These are phyloP conservation scores for Gyrodon lividus DNA, from an alignment of 768 basidiomycete genomes.

Conservation along the genomic window DNA sequence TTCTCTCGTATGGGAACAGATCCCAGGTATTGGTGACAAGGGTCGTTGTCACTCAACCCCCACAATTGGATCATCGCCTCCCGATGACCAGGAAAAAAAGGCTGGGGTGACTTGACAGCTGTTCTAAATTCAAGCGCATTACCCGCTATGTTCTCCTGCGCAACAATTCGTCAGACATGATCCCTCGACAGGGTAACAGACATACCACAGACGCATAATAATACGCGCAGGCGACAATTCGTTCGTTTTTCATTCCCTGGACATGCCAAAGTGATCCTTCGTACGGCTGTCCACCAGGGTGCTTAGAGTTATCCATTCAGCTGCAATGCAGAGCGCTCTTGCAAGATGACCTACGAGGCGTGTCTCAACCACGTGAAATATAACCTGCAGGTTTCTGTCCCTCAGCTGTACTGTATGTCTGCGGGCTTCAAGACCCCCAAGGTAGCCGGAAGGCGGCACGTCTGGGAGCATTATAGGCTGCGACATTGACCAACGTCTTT, in stretches of 20 bases:
- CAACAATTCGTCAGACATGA: neutral
- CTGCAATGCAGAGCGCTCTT: neutral
- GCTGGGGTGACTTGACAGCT: slow-evolving; percentile 47
- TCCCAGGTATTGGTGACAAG: slow-evolving; percentile 51
- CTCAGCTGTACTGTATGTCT: slow-evolving; percentile 38
- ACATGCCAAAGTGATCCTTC: slow-evolving; percentile 46
- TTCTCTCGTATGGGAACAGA: slow-evolving; percentile 36
- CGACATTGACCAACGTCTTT: slow-evolving; percentile 42
- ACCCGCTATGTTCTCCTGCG: slow-evolving; percentile 44
- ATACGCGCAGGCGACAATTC: slow-evolving; percentile 46
- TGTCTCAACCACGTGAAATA: slow-evolving; percentile 42
- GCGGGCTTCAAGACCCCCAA: slow-evolving; percentile 44
- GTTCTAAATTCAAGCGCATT: slow-evolving; percentile 45
- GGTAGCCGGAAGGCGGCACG: slow-evolving; percentile 42
- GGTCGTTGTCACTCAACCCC: slow-evolving; percentile 46
- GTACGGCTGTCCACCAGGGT: slow-evolving; percentile 35
- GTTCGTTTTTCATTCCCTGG: slow-evolving; percentile 53
- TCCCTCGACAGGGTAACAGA: neutral
- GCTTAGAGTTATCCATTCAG: slow-evolving; percentile 15
- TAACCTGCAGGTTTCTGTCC: slow-evolving; percentile 41
- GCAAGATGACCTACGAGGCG: slow-evolving; percentile 35
- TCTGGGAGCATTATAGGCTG: slow-evolving; percentile 48
- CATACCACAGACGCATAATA: slow-evolving; percentile 43
- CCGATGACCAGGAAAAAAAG: slow-evolving; percentile 37
- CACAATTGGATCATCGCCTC: slow-evolving; percentile 49